phyloP scores from a whole-genome alignment of 2,329 filamentous ascomycete species.

The Cladosporium sp. region DNA sequence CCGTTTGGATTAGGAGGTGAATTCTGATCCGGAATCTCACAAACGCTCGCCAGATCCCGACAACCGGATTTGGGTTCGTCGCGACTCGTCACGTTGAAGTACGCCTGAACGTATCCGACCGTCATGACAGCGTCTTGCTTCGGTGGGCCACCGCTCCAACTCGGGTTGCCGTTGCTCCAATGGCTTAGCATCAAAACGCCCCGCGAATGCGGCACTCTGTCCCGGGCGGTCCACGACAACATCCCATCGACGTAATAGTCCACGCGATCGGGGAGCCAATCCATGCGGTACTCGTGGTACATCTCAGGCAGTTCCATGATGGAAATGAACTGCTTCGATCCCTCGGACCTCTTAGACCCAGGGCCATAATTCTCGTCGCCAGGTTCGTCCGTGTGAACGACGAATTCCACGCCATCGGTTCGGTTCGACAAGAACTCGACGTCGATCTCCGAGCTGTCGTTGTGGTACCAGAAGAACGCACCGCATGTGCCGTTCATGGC shows the following conservation, averaged over 20 bases:
- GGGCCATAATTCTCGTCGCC: slow-evolving; percentile 40
- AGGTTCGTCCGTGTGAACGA: slow-evolving; percentile 64
- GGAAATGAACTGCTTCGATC: slow-evolving; percentile 55
- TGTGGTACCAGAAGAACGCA: slow-evolving; percentile 79
- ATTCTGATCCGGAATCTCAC: slow-evolving; percentile 19
- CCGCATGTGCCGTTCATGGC: slow-evolving; percentile 62
- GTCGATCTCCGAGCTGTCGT: slow-evolving; percentile 75
- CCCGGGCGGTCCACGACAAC: slow-evolving; percentile 48
- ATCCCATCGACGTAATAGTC: slow-evolving; percentile 64
- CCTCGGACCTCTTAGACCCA: slow-evolving; percentile 55
- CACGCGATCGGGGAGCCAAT: slow-evolving; percentile 61
- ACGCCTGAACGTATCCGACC: slow-evolving; percentile 68
- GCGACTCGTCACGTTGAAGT: slow-evolving; percentile 60
- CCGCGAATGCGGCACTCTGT: slow-evolving; percentile 46
- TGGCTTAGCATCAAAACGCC: slow-evolving; percentile 69
- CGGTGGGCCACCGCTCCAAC: slow-evolving; percentile 68
- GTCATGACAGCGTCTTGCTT: slow-evolving; percentile 55
- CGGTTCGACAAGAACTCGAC: slow-evolving; percentile 67
- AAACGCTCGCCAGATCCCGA: slow-evolving; percentile 2
- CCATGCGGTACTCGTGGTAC: slow-evolving; percentile 77
- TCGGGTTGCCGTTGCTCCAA: too few species aligned
- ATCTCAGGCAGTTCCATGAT: slow-evolving; percentile 60
- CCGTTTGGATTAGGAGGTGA: slow-evolving; percentile 17
- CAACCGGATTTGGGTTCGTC: background rate
- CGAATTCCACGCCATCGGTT: slow-evolving; percentile 59